These are phyloP conservation scores for Fusarium pseudocircinatum DNA, from an alignment of 2,329 filamentous ascomycete species.

Conservation along the genomic window DNA sequence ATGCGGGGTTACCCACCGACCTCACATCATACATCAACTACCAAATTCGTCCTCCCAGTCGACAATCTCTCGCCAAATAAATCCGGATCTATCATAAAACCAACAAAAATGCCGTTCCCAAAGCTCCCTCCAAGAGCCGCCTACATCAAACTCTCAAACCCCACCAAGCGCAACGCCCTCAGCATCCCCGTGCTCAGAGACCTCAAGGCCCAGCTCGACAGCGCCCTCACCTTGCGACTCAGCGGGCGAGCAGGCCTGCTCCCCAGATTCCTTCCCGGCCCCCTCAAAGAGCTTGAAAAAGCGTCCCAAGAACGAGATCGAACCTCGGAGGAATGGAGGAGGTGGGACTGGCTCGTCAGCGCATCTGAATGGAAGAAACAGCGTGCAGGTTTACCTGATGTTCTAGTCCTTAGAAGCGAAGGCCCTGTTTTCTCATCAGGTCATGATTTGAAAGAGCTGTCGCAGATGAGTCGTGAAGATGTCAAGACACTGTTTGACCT, in stretches of 20 bases:
- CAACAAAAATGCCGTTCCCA: constrained; percentile 15
- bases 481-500: constrained; percentile 32
- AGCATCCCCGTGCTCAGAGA: constrained; percentile 29
- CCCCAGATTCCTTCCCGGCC: not conserved
- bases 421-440: constrained; percentile 39
- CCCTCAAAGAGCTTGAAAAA: constrained; percentile 3
- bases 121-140: constrained; percentile 26
- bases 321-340: not conserved
- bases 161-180: constrained; percentile 35
- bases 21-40: not conserved
- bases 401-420: constrained; percentile 38
- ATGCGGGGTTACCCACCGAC: not conserved
- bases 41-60: not conserved
- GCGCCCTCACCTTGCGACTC: constrained; percentile 19
- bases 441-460: constrained; percentile 38
- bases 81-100: rapidly evolving
- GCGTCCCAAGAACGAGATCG: not conserved
- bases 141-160: constrained; percentile 36
- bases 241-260: constrained; percentile 26
- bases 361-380: constrained; percentile 35
- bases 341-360: constrained; percentile 30
- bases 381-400: constrained; percentile 30
- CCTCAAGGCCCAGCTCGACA: constrained; percentile 31
- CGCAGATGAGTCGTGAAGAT: constrained; percentile 2
- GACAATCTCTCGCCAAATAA: not conserved